Evolutionary conservation across 805 yeast species (phyloP), one percentile per base, ranked within the genome.

Genomic region (Metschnikowia orientalis): DNA sequence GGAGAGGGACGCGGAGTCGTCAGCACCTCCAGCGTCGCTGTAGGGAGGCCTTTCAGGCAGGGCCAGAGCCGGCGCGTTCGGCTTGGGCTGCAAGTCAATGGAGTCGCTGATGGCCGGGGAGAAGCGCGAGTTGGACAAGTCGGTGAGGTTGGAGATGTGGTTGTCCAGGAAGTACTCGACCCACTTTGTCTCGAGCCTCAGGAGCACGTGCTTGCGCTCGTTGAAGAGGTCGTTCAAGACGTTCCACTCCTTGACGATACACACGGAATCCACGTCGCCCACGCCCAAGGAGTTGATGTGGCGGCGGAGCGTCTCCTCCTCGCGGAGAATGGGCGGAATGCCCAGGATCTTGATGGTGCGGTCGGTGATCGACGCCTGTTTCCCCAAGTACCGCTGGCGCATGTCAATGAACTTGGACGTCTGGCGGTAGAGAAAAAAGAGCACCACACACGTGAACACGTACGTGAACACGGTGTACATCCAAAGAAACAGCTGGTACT

Each of bases 281-380:
- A 89, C 80, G 18, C 81, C 80, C 22, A 90, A 63, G 7, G 73
- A 71, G 47, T 87, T 92, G 16, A 90, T 79, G 50, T 86, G 92
- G 22, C 77, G 71, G 36, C 75, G 79, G 45, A 90, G 59, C 9
- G 75, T 77, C n/a, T 69, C 69, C 45, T 79, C 88, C 36, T 77
- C 79, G 32, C 97, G 69, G 25, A 89, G 61, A 28, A 79, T 78
- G 0, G 84, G 80, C 0, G 97, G 97, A 4, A 90, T 86, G 1
- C 97, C 97, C 22, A 90, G 78, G 9, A 90, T 56, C 37, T 90
- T 66, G 24, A 92, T 80, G 1, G 97, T 92, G 53, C 95, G 71
- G 64, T 90, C 97, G 0, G 97, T 86, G 38, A 90, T 71, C 7
- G 95, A 80, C 53, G 82, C 82, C 54, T 89, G 97, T 42, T 72